These are phyloP conservation scores for Thymus quinquecostatus DNA, from an alignment of 257 asterid genomes.

Conservation along the genomic window DNA sequence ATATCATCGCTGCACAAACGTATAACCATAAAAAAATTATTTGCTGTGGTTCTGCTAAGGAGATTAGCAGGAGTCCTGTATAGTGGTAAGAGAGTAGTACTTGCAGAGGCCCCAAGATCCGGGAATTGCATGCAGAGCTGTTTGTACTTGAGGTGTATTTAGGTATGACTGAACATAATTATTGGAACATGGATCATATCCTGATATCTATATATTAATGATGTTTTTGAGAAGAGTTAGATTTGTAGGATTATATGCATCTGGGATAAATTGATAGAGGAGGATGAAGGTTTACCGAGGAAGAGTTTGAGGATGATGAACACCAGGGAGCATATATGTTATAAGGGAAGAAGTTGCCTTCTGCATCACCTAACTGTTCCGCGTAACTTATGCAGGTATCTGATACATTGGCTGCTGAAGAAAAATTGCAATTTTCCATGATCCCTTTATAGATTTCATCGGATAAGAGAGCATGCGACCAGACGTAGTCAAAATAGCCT, in stretches of 20 bases:
- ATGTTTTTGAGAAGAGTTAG: not conserved
- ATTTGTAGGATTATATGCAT: too few species aligned
- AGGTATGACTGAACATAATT: conserved; percentile 39
- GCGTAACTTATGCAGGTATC: conserved; percentile 1
- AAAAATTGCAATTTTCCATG: conserved; percentile 43
- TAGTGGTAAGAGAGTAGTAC: conserved; percentile 28
- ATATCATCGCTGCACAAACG: conserved; percentile 20
- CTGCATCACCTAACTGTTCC: not conserved
- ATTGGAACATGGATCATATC: conserved; percentile 55
- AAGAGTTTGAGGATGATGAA: conserved; percentile 24
- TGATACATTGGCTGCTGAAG: conserved; percentile 15
- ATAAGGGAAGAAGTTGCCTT: conserved; percentile 32
- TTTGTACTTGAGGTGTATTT: conserved; percentile 50
- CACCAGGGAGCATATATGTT: conserved; percentile 51
- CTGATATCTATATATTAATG: conserved; percentile 31
- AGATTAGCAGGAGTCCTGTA: not conserved
- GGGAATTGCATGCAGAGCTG: conserved; percentile 44
- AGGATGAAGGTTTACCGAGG: conserved; percentile 24
- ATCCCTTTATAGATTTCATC: conserved; percentile 51
- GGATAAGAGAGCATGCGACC: conserved; percentile 57
- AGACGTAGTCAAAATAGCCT: conserved; percentile 44
- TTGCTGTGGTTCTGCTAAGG: not conserved
- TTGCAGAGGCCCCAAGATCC: conserved; percentile 45
- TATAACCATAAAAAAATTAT: not conserved
- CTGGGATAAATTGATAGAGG: not conserved